These are phyloP conservation scores for Mycocentrospora acerina DNA, from an alignment of 2,329 filamentous ascomycete species.

Conservation along the genomic window DNA sequence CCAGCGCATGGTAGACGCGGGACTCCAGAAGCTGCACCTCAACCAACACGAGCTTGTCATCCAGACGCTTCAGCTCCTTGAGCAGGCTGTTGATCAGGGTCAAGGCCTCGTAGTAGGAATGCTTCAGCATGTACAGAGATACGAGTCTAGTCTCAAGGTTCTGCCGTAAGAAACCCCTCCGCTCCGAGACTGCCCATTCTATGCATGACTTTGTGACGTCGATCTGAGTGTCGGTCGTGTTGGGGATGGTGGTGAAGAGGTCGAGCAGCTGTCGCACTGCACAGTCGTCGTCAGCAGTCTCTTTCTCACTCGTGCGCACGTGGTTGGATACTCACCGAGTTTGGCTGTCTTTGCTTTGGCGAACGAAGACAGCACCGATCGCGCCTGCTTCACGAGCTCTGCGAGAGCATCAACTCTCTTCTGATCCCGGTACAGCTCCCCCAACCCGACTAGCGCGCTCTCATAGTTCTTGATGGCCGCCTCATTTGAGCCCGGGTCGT, in stretches of 20 bases:
- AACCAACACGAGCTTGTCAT: constrained; percentile 97
- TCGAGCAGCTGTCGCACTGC: constrained; percentile 94
- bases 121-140: constrained; percentile 92
- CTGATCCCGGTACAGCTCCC: constrained; percentile 89
- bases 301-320: too few relatives aligned
- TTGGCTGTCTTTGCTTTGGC: constrained; percentile 99
- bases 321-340: constrained; percentile 65
- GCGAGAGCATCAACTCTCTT: constrained; percentile 82
- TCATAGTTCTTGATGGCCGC: constrained; percentile 90
- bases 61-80: constrained; percentile 93
- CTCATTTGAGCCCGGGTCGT: constrained; percentile 81
- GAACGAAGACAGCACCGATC: constrained; percentile 90
- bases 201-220: constrained; percentile 97
- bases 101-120: constrained; percentile 95
- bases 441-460: constrained; percentile 80
- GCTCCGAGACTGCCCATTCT: constrained; percentile 96
- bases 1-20: constrained; percentile 93
- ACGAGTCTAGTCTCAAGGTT: constrained; percentile 97
- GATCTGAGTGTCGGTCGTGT: constrained; percentile 93
- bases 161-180: constrained; percentile 93
- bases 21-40: constrained; percentile 98
- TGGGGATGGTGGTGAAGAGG: constrained; percentile 88
- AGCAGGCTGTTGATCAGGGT: constrained; percentile 95
- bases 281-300: constrained; percentile 6
- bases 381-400: constrained; percentile 84